A percentile compares a stretch with the other conserved stretches of the same genome.
Conservation (phyloP, 2,329 filamentous ascomycete genomes). For the Alternaria triticimaculans region DNA sequence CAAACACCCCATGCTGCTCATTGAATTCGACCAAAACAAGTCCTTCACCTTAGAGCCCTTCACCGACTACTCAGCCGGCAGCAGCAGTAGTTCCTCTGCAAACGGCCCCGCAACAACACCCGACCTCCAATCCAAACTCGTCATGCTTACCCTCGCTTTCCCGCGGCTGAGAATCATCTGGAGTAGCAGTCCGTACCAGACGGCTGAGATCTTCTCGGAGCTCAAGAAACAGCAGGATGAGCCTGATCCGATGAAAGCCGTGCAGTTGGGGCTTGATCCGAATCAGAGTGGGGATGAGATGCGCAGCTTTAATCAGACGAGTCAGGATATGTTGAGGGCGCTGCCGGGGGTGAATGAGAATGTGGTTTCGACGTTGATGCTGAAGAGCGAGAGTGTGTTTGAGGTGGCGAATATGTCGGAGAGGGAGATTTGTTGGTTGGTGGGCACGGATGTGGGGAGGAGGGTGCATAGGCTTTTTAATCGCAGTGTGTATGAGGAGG, state of each 20-base stretch:
- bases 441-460: constrained; percentile 78
- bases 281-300: constrained; percentile 61
- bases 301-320: constrained; percentile 80
- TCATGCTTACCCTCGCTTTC: constrained; percentile 90
- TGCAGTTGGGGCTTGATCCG: constrained; percentile 77
- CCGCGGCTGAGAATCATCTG: constrained; percentile 90
- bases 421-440: constrained; percentile 72
- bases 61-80: constrained; percentile 49
- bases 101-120: constrained; percentile 65
- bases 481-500: constrained; percentile 57
- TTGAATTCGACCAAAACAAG: constrained; percentile 97
- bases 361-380: constrained; percentile 74
- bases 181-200: constrained; percentile 89
- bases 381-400: constrained; percentile 75
- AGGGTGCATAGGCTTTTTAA: constrained; percentile 85
- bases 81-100: neutral
- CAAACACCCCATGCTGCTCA: constrained; percentile 85
- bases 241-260: constrained; percentile 87
- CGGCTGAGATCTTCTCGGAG: constrained; percentile 93
- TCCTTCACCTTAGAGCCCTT: constrained; percentile 84
- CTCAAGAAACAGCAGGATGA: constrained; percentile 90
- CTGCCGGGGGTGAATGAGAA: constrained; percentile 81
- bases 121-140: constrained; percentile 89
- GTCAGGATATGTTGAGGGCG: constrained; percentile 86
- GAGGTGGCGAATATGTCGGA: constrained; percentile 88